These are phyloP conservation scores for Neofusicoccum parvum DNA, from an alignment of 2,329 filamentous ascomycete species.

Conservation along the genomic window DNA sequence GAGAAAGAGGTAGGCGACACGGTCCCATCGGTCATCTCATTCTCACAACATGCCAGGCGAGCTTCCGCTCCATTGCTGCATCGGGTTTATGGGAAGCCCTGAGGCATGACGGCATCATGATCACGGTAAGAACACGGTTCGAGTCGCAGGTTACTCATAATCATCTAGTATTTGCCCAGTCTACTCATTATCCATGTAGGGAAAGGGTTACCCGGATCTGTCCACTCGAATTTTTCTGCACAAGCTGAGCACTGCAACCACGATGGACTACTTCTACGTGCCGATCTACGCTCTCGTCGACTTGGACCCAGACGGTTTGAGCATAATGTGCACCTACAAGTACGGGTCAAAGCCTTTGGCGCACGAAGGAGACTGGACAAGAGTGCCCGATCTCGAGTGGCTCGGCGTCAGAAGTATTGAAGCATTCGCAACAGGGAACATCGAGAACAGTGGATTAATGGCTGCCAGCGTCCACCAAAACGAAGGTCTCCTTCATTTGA, in stretches of 20 bases:
- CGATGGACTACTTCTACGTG: conserved; percentile 28
- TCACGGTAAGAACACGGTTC: conserved; percentile 58
- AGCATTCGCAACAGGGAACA: conserved; percentile 23
- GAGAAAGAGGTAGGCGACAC: conserved; percentile 69
- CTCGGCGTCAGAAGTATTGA: conserved; percentile 58
- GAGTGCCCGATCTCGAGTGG: conserved; percentile 60
- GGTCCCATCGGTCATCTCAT: neutral
- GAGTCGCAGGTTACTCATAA: too few relatives aligned
- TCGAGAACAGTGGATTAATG: neutral
- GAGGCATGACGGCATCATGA: conserved; percentile 61
- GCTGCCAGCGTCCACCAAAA: conserved; percentile 29
- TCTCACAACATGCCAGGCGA: conserved; percentile 57
- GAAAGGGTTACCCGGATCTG: conserved; percentile 81
- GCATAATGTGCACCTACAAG: conserved; percentile 74
- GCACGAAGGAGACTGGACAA: conserved; percentile 59
- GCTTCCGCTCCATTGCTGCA: conserved; percentile 67
- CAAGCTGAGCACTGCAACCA: conserved; percentile 38
- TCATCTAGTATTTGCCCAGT: conserved; percentile 15
- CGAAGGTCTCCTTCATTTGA: conserved; percentile 55
- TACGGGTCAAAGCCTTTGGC: conserved; percentile 65
- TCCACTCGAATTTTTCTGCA: conserved; percentile 67
- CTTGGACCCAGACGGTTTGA: conserved; percentile 74
- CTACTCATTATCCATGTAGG: conserved; percentile 50
- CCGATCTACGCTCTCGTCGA: conserved; percentile 69
- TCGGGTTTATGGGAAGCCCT: conserved; percentile 57